These are phyloP conservation scores for Globisporangium recalcitrans DNA, from an alignment of 352 stramenopile species.

Conservation along the genomic window DNA sequence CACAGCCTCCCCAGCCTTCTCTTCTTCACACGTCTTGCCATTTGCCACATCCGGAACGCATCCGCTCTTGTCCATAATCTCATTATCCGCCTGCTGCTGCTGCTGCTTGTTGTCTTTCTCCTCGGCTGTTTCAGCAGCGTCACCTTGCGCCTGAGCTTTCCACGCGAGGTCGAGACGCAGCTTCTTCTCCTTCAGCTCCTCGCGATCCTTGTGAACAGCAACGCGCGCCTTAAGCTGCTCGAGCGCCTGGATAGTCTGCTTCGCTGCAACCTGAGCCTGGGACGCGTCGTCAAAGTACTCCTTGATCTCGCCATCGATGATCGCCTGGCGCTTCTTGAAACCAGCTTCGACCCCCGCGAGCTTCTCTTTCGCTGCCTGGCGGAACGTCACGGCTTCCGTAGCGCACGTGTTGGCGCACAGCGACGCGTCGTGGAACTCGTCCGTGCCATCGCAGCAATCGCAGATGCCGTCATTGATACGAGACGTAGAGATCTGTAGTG, in stretches of 20 bases:
- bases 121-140: background rate
- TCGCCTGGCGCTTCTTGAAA: slow-evolving; percentile 41
- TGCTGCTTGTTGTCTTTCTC: background rate
- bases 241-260: slow-evolving; percentile 37
- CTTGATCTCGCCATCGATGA: slow-evolving; percentile 35
- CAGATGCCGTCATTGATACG: slow-evolving; percentile 93
- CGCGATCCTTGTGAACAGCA: slow-evolving; percentile 51
- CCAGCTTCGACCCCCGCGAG: slow-evolving; percentile 42
- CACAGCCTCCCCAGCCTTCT: background rate
- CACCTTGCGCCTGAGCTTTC: slow-evolving; percentile 23
- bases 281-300: slow-evolving; percentile 37
- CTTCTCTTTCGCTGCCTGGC: slow-evolving; percentile 26
- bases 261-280: slow-evolving; percentile 20
- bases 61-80: background rate
- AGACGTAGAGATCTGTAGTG: slow-evolving; percentile 59
- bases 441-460: slow-evolving; percentile 96
- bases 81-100: background rate
- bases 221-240: slow-evolving; percentile 52
- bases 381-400: slow-evolving; percentile 28
- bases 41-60: slow-evolving; percentile 14
- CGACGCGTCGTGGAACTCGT: slow-evolving; percentile 57
- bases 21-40: slow-evolving; percentile 13
- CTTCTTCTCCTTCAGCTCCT: slow-evolving; percentile 58
- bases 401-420: slow-evolving; percentile 50
- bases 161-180: slow-evolving; percentile 49